Base-by-base conservation (phyloP, 176 grass and related monocot genomes). In the Avena sativa region DNA sequence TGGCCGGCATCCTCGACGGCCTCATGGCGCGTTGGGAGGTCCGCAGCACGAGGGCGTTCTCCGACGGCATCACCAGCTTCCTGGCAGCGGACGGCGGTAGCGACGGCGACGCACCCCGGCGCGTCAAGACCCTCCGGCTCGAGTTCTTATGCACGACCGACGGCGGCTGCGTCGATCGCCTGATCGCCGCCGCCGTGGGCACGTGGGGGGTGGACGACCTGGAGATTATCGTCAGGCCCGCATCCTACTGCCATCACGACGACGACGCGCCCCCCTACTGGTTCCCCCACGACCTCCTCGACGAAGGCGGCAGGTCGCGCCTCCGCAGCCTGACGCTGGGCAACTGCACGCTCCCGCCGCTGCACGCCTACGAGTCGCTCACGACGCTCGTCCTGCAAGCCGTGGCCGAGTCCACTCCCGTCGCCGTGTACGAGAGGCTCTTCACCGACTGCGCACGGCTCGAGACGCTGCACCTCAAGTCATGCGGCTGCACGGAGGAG, bases 281-380 rank as follows among this genome's bases (percentile, higher is more conserved):
- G 6, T 80, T 80, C 25, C 85, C 76, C 0, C 65, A 86, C 85
- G 52, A 62, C 66, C 0, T 26, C 12, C 58, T 85, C 25, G 82
- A 85, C 57, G 36, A 73, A 36, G 43, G 32, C 73, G 44, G 49
- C 44, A 59, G 83, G 15, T 76, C 72, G 8, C 83, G 68, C 20
- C 26, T 85, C 8, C 59, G 59, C 59, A 52, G 59, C 59, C 59
- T 85, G 12, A 85, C 12, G 83, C 59, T 85, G 73, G 46, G 59
- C 2, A 34, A 78, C 83, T 78, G 73, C 72, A 8, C 4, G 59
- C 2, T 25, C 9, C 83, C 83, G 71, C 82, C 56, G 30, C 73
- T 78, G 60, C 8, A 67, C 28, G 14, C 58, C 7, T 85, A 85
- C 47, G 0, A 14, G 59, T 32, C 15, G 66, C 66, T 69, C 66